Base-by-base conservation (phyloP, 2,329 filamentous ascomycete species). In the Thermoascus crustaceus region DNA sequence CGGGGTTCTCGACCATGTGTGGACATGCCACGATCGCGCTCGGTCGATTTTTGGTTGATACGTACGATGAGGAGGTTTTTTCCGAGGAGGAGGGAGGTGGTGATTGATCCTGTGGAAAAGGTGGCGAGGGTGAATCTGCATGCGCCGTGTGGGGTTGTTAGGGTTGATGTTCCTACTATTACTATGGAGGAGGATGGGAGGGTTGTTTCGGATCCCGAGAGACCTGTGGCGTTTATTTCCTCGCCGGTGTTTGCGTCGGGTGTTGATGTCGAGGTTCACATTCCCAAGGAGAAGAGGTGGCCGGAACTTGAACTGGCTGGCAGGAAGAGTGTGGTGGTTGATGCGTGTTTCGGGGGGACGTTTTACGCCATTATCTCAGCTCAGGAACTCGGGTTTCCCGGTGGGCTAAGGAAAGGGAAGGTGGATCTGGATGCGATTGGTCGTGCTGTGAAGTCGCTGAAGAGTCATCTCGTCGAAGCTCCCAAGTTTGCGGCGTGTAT, bases 21-120 rank as follows among this genome's bases (percentile, higher is more conserved):
- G 69, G 69, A 3, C 69, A 73, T 44, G 69, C 67, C 2, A 71
- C 69, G 0, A 67, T 73, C 30, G 69, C 69, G 0, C 44, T 73
- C 8, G 67, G 67, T 2, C 54, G 64, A 3, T 66, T 63, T 33
- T 47, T 67, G 0, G 53, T 67, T 13, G 66, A 69, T 37, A 58
- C 57, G 2, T 51, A 63, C 35, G 63, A 68, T 35, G 16, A 46
- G 11, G 35, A 18, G 7, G 48, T 67, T 9, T 71, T n/a, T 71
- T 35, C 60, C 66, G 0, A 46, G 45, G 4, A 50, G 64, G 4
- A 38, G 52, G 2, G 35, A 54, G 1, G 38, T 69, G 11, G 27
- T 39, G 2, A 45, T 53, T 27, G 51, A 67, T 31, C 2, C 34
- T 2, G 36, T 18, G 0, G 43, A 40, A 3, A 43, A 48, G 8